These are phyloP conservation scores for Petasospora rhodanensis DNA, from an alignment of 1,139 yeast genomes.

Conservation along the genomic window DNA sequence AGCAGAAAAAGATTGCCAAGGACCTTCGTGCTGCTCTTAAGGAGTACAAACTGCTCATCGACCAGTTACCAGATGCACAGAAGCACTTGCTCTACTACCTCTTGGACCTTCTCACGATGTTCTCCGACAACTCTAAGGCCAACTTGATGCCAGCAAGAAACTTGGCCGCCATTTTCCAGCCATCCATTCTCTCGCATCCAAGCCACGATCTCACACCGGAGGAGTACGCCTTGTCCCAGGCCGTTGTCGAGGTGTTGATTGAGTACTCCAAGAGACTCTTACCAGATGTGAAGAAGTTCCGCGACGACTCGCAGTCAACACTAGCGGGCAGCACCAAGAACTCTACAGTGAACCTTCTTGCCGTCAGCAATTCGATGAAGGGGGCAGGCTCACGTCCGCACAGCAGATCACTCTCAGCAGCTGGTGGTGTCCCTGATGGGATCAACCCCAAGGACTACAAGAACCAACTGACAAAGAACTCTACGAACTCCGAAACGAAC, in stretches of 20 bases:
- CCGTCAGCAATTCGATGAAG: slow-evolving; percentile 11
- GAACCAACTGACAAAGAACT: slow-evolving; percentile 5
- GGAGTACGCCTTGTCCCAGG: slow-evolving; percentile 83
- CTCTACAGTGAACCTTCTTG: slow-evolving; percentile 14
- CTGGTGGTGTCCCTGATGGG: slow-evolving; percentile 48
- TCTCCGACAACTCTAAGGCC: slow-evolving; percentile 69
- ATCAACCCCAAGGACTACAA: slow-evolving; percentile 16
- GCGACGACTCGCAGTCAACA: slow-evolving; percentile 20
- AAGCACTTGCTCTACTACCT: slow-evolving; percentile 85
- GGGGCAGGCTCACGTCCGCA: slow-evolving; percentile 44
- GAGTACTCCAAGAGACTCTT: slow-evolving; percentile 78
- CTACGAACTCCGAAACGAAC: slow-evolving; percentile 9
- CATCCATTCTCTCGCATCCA: slow-evolving; percentile 88
- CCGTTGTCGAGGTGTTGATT: slow-evolving; percentile 84
- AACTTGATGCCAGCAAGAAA: slow-evolving; percentile 93
- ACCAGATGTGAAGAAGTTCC: slow-evolving; percentile 44
- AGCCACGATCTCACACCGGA: slow-evolving; percentile 87
- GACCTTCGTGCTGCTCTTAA: slow-evolving; percentile 69
- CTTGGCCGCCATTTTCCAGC: slow-evolving; percentile 94
- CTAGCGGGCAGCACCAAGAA: slow-evolving; percentile 11
- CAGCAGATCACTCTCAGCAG: slow-evolving; percentile 55
- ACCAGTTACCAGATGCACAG: slow-evolving; percentile 61
- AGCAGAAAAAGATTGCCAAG: slow-evolving; percentile 38
- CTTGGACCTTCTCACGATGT: slow-evolving; percentile 80
- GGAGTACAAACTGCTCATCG: slow-evolving; percentile 66